Evolutionary conservation across 352 stramenopile species (phyloP).

Genomic region (Globisporangium apiculatum): DNA sequence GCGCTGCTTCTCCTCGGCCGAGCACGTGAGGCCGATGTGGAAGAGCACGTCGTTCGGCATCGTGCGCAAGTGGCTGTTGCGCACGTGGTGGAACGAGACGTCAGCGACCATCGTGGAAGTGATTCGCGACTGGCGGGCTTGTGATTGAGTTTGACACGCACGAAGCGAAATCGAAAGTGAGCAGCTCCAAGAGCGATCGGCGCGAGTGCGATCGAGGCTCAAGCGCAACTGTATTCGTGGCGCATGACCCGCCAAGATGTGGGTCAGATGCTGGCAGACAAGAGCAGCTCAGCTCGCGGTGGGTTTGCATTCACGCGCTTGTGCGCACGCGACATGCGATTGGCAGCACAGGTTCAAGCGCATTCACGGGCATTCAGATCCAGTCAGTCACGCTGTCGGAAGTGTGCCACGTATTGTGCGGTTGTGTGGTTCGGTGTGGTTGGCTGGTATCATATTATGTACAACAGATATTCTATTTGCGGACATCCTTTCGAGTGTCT

Average conservation of each 20-base stretch:
- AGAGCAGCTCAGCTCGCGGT: too few relatives aligned
- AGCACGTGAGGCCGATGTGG: constrained; percentile 66
- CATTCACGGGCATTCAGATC: constrained; percentile 4
- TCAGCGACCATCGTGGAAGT: constrained; percentile 3
- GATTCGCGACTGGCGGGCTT: background rate
- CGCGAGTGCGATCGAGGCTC: background rate
- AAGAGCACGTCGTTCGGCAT: constrained; percentile 69
- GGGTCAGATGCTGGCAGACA: too few relatives aligned
- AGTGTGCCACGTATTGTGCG: background rate
- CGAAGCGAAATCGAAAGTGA: constrained; percentile 11
- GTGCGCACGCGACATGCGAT: constrained; percentile 9
- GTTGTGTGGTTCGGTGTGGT: background rate
- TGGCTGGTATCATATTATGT: too few relatives aligned
- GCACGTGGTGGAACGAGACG: constrained; percentile 26
- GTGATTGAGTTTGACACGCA: constrained; percentile 5
- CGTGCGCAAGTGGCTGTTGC: constrained; percentile 52
- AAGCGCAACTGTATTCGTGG: background rate
- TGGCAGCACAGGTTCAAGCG: background rate
- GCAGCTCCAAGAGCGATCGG: background rate
- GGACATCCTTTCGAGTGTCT: too few relatives aligned
- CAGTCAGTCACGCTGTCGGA: background rate
- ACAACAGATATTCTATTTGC: too few relatives aligned
- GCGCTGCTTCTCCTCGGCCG: constrained; percentile 32
- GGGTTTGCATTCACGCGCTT: constrained; percentile 1
- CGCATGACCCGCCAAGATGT: background rate